Percentiles rank a stretch among this genome's conserved stretches.
Evolutionary conservation across 768 basidiomycete genomes (phyloP).

Genomic region (Leccinum rimulosum): DNA sequence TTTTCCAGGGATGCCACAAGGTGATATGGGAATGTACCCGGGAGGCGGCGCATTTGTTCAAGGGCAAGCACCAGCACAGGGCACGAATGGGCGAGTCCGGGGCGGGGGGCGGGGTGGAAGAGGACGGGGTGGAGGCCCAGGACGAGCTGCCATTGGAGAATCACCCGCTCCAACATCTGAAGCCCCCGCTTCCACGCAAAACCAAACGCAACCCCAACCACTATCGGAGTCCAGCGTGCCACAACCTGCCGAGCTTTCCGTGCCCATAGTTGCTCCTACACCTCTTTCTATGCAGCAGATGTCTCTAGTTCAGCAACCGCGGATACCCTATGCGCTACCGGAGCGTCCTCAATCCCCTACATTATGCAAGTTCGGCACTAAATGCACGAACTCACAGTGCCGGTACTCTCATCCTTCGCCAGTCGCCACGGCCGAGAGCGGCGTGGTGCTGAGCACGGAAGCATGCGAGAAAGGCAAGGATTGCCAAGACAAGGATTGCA

Average conservation of each 20-base stretch:
- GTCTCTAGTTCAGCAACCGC: constrained; percentile 24
- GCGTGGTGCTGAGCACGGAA: constrained; percentile 92
- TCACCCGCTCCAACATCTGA: constrained; percentile 25
- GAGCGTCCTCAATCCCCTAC: constrained; percentile 84
- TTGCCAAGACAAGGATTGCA: constrained; percentile 93
- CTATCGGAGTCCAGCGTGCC: constrained; percentile 12
- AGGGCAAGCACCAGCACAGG: constrained; percentile 15
- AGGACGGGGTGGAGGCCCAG: constrained; percentile 39
- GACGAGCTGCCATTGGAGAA: constrained; percentile 36
- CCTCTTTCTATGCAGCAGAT: constrained; percentile 19
- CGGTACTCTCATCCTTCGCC: constrained; percentile 94
- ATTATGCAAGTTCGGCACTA: constrained; percentile 89
- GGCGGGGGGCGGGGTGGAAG: constrained; percentile 48
- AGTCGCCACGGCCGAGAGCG: constrained; percentile 93
- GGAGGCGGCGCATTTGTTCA: constrained; percentile 29
- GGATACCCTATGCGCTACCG: constrained; percentile 56
- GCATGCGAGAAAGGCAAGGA: constrained; percentile 85
- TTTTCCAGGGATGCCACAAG: constrained; percentile 58
- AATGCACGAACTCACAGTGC: constrained; percentile 89
- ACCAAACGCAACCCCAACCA: constrained; percentile 19
- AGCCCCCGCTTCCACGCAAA: constrained; percentile 17
- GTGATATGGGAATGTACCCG: constrained; percentile 47
- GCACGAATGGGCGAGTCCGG: constrained; percentile 40
- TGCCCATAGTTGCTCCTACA: constrained; percentile 25
- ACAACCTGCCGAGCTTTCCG: constrained; percentile 8